A percentile compares a stretch with the other conserved stretches of the same genome.
These are phyloP conservation scores for Alternaria hordeiaustralica DNA, from an alignment of 2,329 filamentous ascomycete species.

Conservation along the genomic window DNA sequence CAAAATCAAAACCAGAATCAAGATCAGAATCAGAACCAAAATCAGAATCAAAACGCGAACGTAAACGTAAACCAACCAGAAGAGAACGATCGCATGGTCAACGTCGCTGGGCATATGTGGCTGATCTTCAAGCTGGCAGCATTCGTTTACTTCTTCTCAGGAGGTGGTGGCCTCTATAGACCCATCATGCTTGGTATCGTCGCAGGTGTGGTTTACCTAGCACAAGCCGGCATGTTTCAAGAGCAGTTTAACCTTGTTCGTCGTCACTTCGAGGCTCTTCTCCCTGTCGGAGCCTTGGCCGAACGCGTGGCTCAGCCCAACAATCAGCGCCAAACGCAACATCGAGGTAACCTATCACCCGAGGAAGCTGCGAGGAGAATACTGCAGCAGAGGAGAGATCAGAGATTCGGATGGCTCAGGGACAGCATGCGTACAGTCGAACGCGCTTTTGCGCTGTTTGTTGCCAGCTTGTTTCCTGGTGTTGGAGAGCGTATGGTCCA, in stretches of 20 bases:
- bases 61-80: constrained; percentile 17
- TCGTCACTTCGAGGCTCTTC: constrained; percentile 54
- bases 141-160: constrained; percentile 64
- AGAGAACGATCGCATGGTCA: constrained; percentile 34
- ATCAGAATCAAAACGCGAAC: constrained; percentile 11
- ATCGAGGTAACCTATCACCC: constrained; percentile 41
- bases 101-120: constrained; percentile 57
- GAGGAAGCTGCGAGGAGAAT: constrained; percentile 52
- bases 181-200: constrained; percentile 51
- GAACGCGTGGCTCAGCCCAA: constrained; percentile 23
- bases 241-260: constrained; percentile 48
- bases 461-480: constrained; percentile 67
- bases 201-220: constrained; percentile 50
- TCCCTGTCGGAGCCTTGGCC: constrained; percentile 34
- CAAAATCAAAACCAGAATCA: constrained; percentile 20
- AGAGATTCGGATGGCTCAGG: constrained; percentile 38
- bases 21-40: constrained; percentile 15
- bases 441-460: constrained; percentile 65
- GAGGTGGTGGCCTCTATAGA: constrained; percentile 51
- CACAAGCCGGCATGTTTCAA: constrained; percentile 52
- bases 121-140: constrained; percentile 64
- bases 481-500: constrained; percentile 67
- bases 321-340: constrained; percentile 6
- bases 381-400: constrained; percentile 43
- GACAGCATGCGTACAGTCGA: constrained; percentile 56